These are phyloP conservation scores for Nevesoporus exiguus DNA, from an alignment of 768 basidiomycete species.

Conservation along the genomic window DNA sequence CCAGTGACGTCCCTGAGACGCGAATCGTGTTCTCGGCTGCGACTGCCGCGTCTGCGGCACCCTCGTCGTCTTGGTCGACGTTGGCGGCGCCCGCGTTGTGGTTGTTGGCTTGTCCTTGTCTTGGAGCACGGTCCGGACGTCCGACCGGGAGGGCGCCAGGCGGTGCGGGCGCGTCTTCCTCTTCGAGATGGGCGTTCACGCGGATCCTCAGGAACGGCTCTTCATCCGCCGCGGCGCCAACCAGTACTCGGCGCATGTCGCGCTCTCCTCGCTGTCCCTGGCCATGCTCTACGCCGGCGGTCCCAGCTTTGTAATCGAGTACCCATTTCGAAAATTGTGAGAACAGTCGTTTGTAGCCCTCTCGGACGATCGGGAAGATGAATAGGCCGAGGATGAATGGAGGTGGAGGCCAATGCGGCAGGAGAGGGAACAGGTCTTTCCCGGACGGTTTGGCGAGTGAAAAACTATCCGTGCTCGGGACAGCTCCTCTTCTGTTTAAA, in stretches of 20 bases:
- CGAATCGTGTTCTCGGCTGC: conserved; percentile 60
- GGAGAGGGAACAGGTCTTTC: conserved; percentile 26
- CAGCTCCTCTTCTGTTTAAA: neutral
- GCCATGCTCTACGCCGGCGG: conserved; percentile 2
- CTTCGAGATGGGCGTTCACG: conserved; percentile 35
- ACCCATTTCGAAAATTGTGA: conserved; percentile 40
- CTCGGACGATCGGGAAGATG: conserved; percentile 46
- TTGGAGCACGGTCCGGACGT: conserved; percentile 6
- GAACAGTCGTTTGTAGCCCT: conserved; percentile 42
- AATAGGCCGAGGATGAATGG: conserved; percentile 55
- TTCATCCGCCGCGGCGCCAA: conserved; percentile 25
- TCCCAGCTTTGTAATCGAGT: conserved; percentile 35
- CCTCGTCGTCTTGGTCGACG: conserved; percentile 10
- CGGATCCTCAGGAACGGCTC: conserved; percentile 31
- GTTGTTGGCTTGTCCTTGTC: conserved; percentile 17
- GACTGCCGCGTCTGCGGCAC: conserved; percentile 36
- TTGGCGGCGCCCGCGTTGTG: conserved; percentile 5
- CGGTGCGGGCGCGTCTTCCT: conserved; percentile 14
- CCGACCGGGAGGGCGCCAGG: conserved; percentile 13
- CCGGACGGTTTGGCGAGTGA: neutral
- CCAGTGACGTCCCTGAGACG: conserved; percentile 56
- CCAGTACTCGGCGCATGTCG: conserved; percentile 21
- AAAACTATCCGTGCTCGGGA: neutral
- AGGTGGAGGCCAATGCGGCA: conserved; percentile 55
- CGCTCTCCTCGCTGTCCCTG: conserved; percentile 16